Evolutionary conservation across 179 eudicot genomes (phyloP), one percentile per base, ranked within the genome.

Genomic region (Beta lomatogona): DNA sequence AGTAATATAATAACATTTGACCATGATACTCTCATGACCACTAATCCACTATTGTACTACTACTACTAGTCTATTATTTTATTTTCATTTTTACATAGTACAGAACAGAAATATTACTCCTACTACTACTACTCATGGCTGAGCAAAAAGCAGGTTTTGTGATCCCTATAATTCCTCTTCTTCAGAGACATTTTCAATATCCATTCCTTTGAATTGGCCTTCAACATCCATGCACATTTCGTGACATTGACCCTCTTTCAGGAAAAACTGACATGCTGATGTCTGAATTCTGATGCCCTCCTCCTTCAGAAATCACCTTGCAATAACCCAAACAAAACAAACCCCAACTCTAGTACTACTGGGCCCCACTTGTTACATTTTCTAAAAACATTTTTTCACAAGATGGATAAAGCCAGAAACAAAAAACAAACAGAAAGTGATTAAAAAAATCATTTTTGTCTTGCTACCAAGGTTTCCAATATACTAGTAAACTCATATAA

Each of bases 201-300:
- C 1, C 64, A 19, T 7, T 6, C 50, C 61, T 67, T 75, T 75
- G 83, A 81, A 75, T 68, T 73, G 83, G 79, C 67, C 67, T 75
- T 19, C 60, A 76, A 66, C 15, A 13, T 53, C 50, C 84, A 82
- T 82, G 84, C 84, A 77, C 76, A 82, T 77, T 58, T 82, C 77
- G 77, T 82, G 84, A 82, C 71, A 82, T 82, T 82, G 80, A 82
- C 84, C 80, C 71, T 9, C 72, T 36, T 58, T 81, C 52, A 10
- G 4, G 31, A 14, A 63, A 48, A 21, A 54, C 79, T 71, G 79
- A 81, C 83, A 81, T 81, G 69, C 79, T 67, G 12, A 53, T 79
- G 68, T 64, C 65, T 13, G 44, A 6, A 18, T 41, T 13, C 52
- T 16, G 59, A 75, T 36, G 53, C 44, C 41, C 36, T n/a, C 70